phyloP scores from a whole-genome alignment of 75 land plant genomes.

The Cunninghamia lanceolata region DNA sequence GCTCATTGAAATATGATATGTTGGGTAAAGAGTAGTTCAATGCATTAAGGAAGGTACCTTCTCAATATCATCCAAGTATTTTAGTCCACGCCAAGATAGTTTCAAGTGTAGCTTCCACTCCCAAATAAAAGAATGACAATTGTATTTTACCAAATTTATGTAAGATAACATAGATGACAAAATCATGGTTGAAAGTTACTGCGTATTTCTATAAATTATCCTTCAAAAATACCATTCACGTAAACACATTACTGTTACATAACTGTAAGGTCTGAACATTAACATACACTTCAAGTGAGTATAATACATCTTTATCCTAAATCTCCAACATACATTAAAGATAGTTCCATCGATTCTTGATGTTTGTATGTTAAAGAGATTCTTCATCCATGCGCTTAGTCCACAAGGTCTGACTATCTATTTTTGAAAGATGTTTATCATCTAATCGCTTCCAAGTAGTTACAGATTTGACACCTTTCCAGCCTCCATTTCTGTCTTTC shows the following conservation, averaged over 20 bases:
- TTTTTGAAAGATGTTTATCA: constrained; percentile 22
- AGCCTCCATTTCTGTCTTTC: constrained; percentile 38
- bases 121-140: neutral
- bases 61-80: no score
- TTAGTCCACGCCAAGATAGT: no score
- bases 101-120: no score
- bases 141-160: neutral
- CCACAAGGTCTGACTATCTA: neutral
- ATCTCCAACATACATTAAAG: constrained; percentile 30
- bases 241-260: neutral
- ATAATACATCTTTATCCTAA: neutral
- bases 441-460: constrained; percentile 92
- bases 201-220: neutral
- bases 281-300: neutral
- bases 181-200: neutral
- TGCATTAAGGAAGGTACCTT: no score
- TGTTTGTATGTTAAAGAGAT: no score
- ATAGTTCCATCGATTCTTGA: no score
- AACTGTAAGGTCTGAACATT: neutral
- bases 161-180: neutral
- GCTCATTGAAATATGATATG: neutral
- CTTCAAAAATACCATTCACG: neutral
- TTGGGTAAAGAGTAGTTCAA: neutral
- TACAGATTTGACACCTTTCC: constrained; percentile 61
- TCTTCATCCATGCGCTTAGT: neutral